A percentile compares a stretch with the other conserved stretches of the same genome.
These are phyloP conservation scores for Puccinia novopanici DNA, from an alignment of 1,284 basidiomycete genomes.

Conservation along the genomic window DNA sequence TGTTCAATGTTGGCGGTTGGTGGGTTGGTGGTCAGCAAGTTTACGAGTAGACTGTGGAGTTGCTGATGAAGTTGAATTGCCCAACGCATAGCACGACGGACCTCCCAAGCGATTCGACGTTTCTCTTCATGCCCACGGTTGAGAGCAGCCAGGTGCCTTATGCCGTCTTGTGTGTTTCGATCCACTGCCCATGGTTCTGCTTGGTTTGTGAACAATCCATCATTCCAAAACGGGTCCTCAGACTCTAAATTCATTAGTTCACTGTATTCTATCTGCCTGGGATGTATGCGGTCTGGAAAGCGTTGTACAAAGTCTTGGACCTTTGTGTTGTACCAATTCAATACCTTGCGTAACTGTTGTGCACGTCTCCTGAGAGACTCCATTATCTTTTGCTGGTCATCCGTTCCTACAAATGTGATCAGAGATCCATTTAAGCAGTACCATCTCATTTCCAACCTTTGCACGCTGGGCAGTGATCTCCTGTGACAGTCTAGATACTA, in stretches of 20 bases:
- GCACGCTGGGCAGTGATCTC: neutral
- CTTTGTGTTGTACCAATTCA: neutral
- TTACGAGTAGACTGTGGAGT: neutral
- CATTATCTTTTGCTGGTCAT: conserved; percentile 3
- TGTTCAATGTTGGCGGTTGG: neutral
- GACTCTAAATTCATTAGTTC: neutral
- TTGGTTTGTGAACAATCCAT: conserved; percentile 21
- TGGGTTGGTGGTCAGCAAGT: neutral
- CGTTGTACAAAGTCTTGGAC: neutral
- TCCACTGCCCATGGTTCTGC: neutral
- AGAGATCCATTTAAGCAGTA: neutral
- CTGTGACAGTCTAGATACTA: neutral
- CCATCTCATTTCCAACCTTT: neutral
- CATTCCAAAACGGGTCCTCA: conserved; percentile 28
- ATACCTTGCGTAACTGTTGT: neutral
- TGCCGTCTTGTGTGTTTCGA: conserved; percentile 7
- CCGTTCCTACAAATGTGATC: neutral
- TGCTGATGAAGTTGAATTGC: neutral
- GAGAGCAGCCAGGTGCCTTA: neutral
- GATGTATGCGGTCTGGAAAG: neutral
- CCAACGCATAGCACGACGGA: conserved; percentile 18
- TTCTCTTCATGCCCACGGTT: conserved; percentile 11
- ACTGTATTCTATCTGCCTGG: neutral
- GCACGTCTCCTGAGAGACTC: neutral
- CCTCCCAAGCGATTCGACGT: conserved; percentile 13